Percentiles rank a stretch among this genome's conserved stretches.
phyloP scores from a whole-genome alignment of 495 filamentous ascomycete species.

The Bacidia gigantensis region DNA sequence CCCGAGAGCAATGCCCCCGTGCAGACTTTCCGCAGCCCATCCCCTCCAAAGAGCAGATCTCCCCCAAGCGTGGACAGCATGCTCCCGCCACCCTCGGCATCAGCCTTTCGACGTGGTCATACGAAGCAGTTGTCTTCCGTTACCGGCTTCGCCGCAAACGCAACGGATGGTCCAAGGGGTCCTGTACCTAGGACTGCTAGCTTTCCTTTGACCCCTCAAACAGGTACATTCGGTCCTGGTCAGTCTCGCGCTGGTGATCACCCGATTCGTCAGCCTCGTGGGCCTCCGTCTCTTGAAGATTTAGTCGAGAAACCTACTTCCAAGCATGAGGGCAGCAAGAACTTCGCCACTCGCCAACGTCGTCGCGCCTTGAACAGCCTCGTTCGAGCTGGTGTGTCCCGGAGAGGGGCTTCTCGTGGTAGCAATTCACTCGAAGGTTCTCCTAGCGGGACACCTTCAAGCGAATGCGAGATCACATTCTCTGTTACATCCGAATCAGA shows the following conservation, averaged over 20 bases:
- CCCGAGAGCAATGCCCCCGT: slow-evolving; percentile 34
- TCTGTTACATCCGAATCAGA: slow-evolving; percentile 36
- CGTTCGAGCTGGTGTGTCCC: slow-evolving; percentile 77
- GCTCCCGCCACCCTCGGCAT: slow-evolving; percentile 65
- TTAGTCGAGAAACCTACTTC: slow-evolving; percentile 80
- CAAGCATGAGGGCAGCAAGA: slow-evolving; percentile 95
- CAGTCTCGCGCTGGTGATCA: slow-evolving; percentile 90
- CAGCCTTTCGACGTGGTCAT: slow-evolving; percentile 82
- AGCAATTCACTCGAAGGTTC: slow-evolving; percentile 28
- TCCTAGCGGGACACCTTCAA: slow-evolving; percentile 73
- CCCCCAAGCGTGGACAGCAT: slow-evolving; percentile 51
- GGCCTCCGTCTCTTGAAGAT: slow-evolving; percentile 85
- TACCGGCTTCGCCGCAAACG: slow-evolving; percentile 42
- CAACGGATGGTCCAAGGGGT: slow-evolving; percentile 43
- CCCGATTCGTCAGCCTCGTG: slow-evolving; percentile 83
- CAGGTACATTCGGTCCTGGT: slow-evolving; percentile 83
- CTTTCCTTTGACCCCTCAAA: slow-evolving; percentile 68
- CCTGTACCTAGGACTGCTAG: slow-evolving; percentile 55
- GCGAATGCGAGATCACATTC: slow-evolving; percentile 1
- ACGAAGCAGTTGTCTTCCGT: slow-evolving; percentile 78
- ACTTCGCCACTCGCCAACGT: slow-evolving; percentile 88
- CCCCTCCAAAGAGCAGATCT: slow-evolving; percentile 57
- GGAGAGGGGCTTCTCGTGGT: slow-evolving; percentile 53
- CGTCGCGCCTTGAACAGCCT: slow-evolving; percentile 84
- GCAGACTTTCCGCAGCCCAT: slow-evolving; percentile 23